Evolutionary conservation across 2,329 filamentous ascomycete species (phyloP), one percentile per base, ranked within the genome.

Genomic region (Aspergillus amoenus): DNA sequence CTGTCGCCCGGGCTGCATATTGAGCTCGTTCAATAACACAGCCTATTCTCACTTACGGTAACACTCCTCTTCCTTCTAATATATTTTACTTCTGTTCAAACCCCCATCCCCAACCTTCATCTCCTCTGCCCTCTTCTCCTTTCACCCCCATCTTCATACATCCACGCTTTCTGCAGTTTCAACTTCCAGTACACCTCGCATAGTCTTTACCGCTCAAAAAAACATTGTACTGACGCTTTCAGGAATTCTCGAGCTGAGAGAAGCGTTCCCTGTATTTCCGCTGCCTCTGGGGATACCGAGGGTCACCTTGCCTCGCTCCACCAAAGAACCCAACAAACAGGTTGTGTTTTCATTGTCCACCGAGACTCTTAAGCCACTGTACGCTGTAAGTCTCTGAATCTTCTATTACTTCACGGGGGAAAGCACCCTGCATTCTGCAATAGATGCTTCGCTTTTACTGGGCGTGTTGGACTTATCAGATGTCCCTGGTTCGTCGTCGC

Each of bases 21-120:
- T 53, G 37, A 41, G 22, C 37, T 46, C 39, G 18, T 41, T 34
- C 37, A 50, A 30, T 54, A 57, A 57, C 55, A 57, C 55, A 52
- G 18, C 13, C 11, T 9, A 13, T 13, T 41, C 34, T 40, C 24
- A 13, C 6, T 9, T 24, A 17, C n/a, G 39, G 44, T 41, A 45
- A 40, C 45, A 30, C 39, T 34, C 32, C 39, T 45, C 21, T 30
- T 50, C 44, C 24, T 15, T 30, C 8, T 9, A 9, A 30, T 11
- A 30, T 30, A n/a, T 32, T 60, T 37, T n/a, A 24, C 15, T 39
- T 56, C 32, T 37, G 13, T 15, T 44, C 22, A 34, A 24, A 27
- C 21, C 40, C 21, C 13, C 24, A 12, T 15, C 43, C 21, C 21
- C 5, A 1, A 32, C 22, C 46, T 7, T n/a, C 21, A 21, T 34